Conservation (phyloP, 108 stramenopile genomes). For the Mayamaea pseudoterrestris region DNA sequence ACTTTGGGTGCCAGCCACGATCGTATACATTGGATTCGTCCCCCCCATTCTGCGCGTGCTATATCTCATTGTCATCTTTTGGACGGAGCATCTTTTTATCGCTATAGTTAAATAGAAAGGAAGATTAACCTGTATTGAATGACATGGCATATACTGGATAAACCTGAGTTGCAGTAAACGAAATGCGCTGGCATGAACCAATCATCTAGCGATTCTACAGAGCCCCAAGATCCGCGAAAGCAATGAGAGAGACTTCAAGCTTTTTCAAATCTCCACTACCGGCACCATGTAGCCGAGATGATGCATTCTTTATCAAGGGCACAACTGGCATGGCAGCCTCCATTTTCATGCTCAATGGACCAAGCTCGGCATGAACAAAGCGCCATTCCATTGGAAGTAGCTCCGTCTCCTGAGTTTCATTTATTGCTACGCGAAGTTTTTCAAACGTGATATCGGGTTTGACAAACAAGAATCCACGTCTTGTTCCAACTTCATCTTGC, state of each 20-base stretch:
- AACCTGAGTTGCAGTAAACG: too few species aligned
- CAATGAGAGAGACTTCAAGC: too few species aligned
- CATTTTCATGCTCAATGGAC: constrained; percentile 57
- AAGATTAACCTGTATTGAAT: too few species aligned
- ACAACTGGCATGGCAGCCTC: constrained; percentile 29
- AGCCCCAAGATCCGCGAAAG: too few species aligned
- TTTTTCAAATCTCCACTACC: too few species aligned
- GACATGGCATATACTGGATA: too few species aligned
- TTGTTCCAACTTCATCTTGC: neutral
- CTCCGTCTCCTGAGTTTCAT: constrained; percentile 30
- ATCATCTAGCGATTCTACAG: too few species aligned
- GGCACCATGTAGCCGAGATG: too few species aligned
- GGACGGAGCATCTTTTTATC: constrained; percentile 87
- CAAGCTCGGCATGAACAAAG: constrained; percentile 59
- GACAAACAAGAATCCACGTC: constrained; percentile 46
- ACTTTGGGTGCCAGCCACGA: constrained; percentile 56
- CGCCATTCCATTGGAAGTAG: constrained; percentile 26
- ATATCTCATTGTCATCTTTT: constrained; percentile 83
- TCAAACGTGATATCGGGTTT: constrained; percentile 41
- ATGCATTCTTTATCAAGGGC: neutral
- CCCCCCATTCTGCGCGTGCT: constrained; percentile 81
- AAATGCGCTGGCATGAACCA: too few species aligned
- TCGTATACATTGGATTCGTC: constrained; percentile 85
- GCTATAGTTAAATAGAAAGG: constrained; percentile 68
- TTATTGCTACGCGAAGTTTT: constrained; percentile 33